A percentile compares a stretch with the other conserved stretches of the same genome.
These are phyloP conservation scores for Betula pendula DNA, from an alignment of 306 rosid species.

Conservation along the genomic window DNA sequence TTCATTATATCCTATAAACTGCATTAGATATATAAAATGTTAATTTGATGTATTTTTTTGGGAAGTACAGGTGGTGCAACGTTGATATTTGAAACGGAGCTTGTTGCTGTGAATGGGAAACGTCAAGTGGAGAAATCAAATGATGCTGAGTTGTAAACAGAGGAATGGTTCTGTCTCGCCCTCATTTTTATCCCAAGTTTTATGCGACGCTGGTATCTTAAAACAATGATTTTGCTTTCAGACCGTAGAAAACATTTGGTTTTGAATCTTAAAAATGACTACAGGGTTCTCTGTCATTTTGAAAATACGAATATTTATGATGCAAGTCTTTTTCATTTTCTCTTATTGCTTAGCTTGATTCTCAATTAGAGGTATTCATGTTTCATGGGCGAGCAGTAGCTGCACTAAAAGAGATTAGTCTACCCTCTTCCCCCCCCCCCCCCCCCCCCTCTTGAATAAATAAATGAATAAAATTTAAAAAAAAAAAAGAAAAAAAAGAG, in stretches of 20 bases:
- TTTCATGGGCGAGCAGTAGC: not conserved
- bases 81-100: constrained; percentile 89
- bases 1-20: too few relatives aligned
- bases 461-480: too few relatives aligned
- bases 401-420: too few relatives aligned
- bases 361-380: not conserved
- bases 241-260: not conserved
- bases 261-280: not conserved
- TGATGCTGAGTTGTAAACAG: constrained; percentile 30
- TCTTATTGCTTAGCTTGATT: not conserved
- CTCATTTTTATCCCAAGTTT: not conserved
- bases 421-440: too few relatives aligned
- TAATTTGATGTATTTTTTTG: constrained; percentile 7
- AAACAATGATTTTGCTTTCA: not conserved
- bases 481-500: too few relatives aligned
- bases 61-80: constrained; percentile 85
- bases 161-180: too few relatives aligned
- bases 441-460: too few relatives aligned
- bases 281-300: not conserved
- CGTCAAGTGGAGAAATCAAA: constrained; percentile 31
- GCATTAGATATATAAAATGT: too few relatives aligned
- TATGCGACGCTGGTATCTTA: not conserved
- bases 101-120: constrained; percentile 77
- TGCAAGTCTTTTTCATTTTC: not conserved
- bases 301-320: not conserved